Evolutionary conservation across 768 basidiomycete genomes (phyloP).

Genomic region (Gymnopilus junonius): DNA sequence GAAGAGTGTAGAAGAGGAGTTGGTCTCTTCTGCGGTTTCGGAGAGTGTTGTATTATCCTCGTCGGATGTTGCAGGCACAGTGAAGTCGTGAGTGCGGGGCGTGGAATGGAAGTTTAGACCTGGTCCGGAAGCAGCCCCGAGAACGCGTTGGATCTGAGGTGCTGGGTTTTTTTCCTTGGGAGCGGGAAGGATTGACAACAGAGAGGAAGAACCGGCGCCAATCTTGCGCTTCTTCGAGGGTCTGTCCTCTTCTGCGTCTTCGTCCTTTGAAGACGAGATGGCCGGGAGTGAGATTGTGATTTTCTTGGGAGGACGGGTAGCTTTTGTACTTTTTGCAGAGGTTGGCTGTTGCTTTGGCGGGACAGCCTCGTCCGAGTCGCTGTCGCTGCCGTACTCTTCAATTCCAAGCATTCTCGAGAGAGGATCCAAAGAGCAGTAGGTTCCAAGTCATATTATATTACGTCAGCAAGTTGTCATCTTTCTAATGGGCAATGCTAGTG

Average conservation of each 20-base stretch:
- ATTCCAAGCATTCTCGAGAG: constrained; percentile 64
- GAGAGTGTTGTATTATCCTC: constrained; percentile 25
- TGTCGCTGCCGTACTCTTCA: constrained; percentile 79
- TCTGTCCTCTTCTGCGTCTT: constrained; percentile 41
- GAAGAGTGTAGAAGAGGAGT: constrained; percentile 48
- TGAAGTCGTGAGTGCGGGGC: constrained; percentile 4
- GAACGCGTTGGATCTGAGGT: constrained; percentile 52
- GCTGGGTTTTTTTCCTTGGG: constrained; percentile 61
- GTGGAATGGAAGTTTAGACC: constrained; percentile 62
- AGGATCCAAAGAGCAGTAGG: neutral
- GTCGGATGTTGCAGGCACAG: constrained; percentile 19
- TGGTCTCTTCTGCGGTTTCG: neutral
- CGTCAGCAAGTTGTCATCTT: neutral
- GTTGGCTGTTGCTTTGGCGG: constrained; percentile 8
- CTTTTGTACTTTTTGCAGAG: constrained; percentile 2
- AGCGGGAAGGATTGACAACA: constrained; percentile 76
- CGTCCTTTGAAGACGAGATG: constrained; percentile 35
- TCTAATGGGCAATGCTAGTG: constrained; percentile 3
- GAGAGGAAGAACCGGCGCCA: constrained; percentile 64
- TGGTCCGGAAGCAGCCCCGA: constrained; percentile 66
- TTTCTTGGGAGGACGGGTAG: constrained; percentile 53
- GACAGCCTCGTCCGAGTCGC: constrained; percentile 35
- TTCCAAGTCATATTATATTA: neutral
- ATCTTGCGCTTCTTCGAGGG: constrained; percentile 66
- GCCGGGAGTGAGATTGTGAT: constrained; percentile 63